Conservation (phyloP, 2,329 filamentous ascomycete genomes). For the Trichophaea hybrida region DNA sequence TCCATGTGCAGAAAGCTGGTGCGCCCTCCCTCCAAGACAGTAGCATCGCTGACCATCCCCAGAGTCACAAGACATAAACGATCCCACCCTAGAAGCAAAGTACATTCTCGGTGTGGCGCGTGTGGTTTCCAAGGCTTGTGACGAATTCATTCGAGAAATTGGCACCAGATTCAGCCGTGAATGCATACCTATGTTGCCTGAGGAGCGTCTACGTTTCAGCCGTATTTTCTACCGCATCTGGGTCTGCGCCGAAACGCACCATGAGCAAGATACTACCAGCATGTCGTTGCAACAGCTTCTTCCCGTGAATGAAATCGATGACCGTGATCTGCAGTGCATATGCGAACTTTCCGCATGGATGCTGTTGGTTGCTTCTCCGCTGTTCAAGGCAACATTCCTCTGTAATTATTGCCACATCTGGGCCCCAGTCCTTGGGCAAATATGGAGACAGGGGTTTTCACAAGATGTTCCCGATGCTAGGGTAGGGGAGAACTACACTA, state of each 20-base stretch:
- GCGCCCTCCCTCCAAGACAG: not conserved
- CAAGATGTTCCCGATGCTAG: not conserved
- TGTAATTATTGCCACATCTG: not conserved
- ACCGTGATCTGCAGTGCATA: not conserved
- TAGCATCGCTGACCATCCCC: too few relatives aligned
- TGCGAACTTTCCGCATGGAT: not conserved
- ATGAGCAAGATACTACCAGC: not conserved
- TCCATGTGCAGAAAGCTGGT: not conserved
- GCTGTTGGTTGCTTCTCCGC: not conserved
- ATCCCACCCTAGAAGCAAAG: too few relatives aligned
- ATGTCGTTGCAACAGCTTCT: too few relatives aligned
- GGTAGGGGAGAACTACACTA: not conserved
- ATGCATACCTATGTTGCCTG: not conserved
- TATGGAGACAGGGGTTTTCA: not conserved
- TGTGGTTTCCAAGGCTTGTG: not conserved
- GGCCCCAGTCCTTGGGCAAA: not conserved
- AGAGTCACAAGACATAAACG: too few relatives aligned
- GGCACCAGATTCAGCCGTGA: not conserved
- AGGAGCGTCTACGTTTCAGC: not conserved
- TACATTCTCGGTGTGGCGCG: too few relatives aligned
- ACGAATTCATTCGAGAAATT: not conserved
- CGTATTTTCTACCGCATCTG: not conserved
- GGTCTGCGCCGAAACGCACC: not conserved
- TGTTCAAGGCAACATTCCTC: not conserved
- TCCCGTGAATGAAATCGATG: not conserved